Conservation (phyloP, 2,329 filamentous ascomycete genomes). For the Aspergillus japonicus region DNA sequence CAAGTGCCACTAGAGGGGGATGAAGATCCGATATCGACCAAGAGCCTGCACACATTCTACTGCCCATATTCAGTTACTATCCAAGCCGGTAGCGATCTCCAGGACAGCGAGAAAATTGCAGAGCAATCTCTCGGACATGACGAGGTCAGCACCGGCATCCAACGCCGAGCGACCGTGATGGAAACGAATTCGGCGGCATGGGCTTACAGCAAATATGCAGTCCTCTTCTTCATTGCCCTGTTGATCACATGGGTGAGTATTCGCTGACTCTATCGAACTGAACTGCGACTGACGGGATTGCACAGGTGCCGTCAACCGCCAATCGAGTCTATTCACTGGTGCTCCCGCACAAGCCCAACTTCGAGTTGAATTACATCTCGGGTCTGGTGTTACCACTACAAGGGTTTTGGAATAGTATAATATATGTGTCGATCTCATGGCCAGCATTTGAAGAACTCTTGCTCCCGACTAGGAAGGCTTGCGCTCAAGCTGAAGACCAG, state of each 20-base stretch:
- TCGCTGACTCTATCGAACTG: not conserved
- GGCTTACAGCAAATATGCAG: conserved; percentile 41
- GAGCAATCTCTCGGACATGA: not conserved
- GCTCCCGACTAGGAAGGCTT: not conserved
- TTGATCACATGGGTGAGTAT: conserved; percentile 42
- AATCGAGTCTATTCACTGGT: conserved; percentile 73
- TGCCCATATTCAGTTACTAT: conserved; percentile 36
- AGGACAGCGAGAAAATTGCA: not conserved
- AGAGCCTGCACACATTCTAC: conserved; percentile 12
- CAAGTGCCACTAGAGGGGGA: not conserved
- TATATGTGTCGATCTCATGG: conserved; percentile 71
- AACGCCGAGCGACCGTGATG: conserved; percentile 1
- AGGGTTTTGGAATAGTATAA: conserved; percentile 79
- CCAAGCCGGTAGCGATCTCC: conserved; percentile 11
- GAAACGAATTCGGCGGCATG: conserved; percentile 40
- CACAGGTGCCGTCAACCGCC: conserved; percentile 64
- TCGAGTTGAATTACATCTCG: conserved; percentile 66
- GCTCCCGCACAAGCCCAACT: conserved; percentile 52
- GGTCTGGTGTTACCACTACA: conserved; percentile 76
- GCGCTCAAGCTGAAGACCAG: not conserved
- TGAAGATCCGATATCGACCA: conserved; percentile 3
- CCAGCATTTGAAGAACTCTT: conserved; percentile 53
- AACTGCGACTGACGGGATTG: not conserved
- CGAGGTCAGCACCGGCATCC: not conserved
- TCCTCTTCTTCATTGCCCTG: conserved; percentile 43